Conservation (phyloP, 352 stramenopile genomes). For the Pythium oligandrum region DNA sequence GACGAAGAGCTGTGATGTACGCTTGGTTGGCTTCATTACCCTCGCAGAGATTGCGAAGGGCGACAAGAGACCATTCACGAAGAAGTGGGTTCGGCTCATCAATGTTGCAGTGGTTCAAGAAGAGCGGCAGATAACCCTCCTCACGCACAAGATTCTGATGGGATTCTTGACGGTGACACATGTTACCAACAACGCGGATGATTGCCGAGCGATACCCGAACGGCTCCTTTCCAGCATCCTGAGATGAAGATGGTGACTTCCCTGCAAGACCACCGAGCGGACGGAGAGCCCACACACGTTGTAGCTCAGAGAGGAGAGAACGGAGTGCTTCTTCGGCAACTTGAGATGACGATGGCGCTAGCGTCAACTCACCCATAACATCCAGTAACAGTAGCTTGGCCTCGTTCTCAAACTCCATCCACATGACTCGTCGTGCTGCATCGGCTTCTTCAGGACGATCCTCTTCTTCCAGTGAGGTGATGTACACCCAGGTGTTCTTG, state of each 20-base stretch:
- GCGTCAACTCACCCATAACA: conserved; percentile 56
- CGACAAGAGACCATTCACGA: conserved; percentile 87
- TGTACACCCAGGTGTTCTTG: conserved; percentile 44
- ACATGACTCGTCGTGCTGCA: conserved; percentile 59
- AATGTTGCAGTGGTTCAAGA: conserved; percentile 89
- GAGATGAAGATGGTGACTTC: background rate
- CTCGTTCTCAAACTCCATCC: conserved; percentile 72
- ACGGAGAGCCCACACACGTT: conserved; percentile 47
- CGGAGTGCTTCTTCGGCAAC: conserved; percentile 5
- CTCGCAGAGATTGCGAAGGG: conserved; percentile 86
- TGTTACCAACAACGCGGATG: conserved; percentile 80
- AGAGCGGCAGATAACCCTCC: conserved; percentile 61
- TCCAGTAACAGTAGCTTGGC: conserved; percentile 72
- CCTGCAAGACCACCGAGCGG: conserved; percentile 21
- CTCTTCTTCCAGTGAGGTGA: conserved; percentile 38
- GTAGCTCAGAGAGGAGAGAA: conserved; percentile 51
- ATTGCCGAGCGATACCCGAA: conserved; percentile 70
- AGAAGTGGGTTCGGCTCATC: conserved; percentile 85
- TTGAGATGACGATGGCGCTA: conserved; percentile 3
- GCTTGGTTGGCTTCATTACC: conserved; percentile 71
- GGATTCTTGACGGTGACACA: conserved; percentile 58
- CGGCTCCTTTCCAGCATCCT: conserved; percentile 25
- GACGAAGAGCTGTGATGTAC: conserved; percentile 60
- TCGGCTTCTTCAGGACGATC: conserved; percentile 58
- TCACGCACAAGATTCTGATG: conserved; percentile 81